These are phyloP conservation scores for Penicillium decumbens DNA, from an alignment of 2,329 filamentous ascomycete genomes.

Conservation along the genomic window DNA sequence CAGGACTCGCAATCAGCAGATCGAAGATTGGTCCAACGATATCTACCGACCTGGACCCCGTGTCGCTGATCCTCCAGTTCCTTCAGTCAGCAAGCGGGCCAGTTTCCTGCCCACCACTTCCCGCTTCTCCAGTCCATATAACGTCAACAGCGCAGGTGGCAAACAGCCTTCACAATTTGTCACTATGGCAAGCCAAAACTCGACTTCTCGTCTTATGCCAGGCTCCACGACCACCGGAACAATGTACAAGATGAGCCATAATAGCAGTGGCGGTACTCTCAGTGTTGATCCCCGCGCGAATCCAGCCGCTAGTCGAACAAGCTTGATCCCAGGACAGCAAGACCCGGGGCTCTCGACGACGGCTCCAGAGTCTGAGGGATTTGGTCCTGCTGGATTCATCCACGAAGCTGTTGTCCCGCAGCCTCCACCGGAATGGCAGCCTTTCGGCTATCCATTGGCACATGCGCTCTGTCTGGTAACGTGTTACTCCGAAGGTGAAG, in stretches of 20 bases:
- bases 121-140: conserved; percentile 87
- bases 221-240: conserved; percentile 49
- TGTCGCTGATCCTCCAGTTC: conserved; percentile 67
- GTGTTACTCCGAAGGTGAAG: conserved; percentile 91
- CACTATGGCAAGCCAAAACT: conserved; percentile 90
- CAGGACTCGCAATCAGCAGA: conserved; percentile 83
- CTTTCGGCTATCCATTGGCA: conserved; percentile 89
- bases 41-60: conserved; percentile 89
- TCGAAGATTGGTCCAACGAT: conserved; percentile 96
- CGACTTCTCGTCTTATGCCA: conserved; percentile 66
- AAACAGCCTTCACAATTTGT: conserved; percentile 60
- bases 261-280: conserved; percentile 55
- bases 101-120: conserved; percentile 93
- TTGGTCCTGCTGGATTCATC: conserved; percentile 88
- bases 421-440: conserved; percentile 93
- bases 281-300: conserved; percentile 45
- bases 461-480: conserved; percentile 94
- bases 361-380: conserved; percentile 61
- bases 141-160: conserved; percentile 51
- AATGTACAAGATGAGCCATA: conserved; percentile 61
- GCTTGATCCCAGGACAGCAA: conserved; percentile 54
- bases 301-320: conserved; percentile 45
- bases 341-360: conserved; percentile 52
- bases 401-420: conserved; percentile 95
- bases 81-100: conserved; percentile 69